Evolutionary conservation across 495 filamentous ascomycete genomes (phyloP), one percentile per base, ranked within the genome.

Genomic region (Neurospora sp.): DNA sequence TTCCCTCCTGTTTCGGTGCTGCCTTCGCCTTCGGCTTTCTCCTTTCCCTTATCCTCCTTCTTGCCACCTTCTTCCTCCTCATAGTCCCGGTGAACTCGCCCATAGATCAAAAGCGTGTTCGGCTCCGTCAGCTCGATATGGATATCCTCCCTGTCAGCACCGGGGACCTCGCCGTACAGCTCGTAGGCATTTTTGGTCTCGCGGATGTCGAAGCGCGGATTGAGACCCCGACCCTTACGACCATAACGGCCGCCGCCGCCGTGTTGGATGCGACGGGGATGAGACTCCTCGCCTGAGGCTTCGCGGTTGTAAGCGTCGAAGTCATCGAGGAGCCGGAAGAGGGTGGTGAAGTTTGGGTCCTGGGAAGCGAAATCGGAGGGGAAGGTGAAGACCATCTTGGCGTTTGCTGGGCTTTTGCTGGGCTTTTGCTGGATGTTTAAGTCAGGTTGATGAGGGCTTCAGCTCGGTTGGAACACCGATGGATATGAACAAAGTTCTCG

Each of bases 101-200:
- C 93, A 70, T 83, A 85, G 77, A 96, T 87, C 53, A 86, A 81
- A 1, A 96, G 81, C 0, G 89, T 93, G 39, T 90, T 84, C 12
- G 85, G 81, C 76, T 94, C 92, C 53, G 87, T 87, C 83, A 94
- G 94, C 78, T 94, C 92, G 76, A 96, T 91, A 42, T 88, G 83
- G 76, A 96, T 81, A 76, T 93, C 84, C 73, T 89, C 87, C 78
- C 92, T 90, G 45, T 90, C 86, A 59, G 92, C 84, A 41, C 93
- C 93, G 0, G 93, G 92, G 1, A 96, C 83, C 77, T 96, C 93
- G 75, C 92, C 92, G 76, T 94, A 88, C 12, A 96, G 88, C 75
- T 93, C 85, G 79, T 94, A 96, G 71, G 78, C 81, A 1, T 89
- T 79, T 7, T 82, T 79, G 9, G 82, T 75, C 80, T 94, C 92